A percentile compares a stretch with the other conserved stretches of the same genome.
phyloP scores from a whole-genome alignment of 306 rosid genomes.

The Cyclanthera cordifolia region DNA sequence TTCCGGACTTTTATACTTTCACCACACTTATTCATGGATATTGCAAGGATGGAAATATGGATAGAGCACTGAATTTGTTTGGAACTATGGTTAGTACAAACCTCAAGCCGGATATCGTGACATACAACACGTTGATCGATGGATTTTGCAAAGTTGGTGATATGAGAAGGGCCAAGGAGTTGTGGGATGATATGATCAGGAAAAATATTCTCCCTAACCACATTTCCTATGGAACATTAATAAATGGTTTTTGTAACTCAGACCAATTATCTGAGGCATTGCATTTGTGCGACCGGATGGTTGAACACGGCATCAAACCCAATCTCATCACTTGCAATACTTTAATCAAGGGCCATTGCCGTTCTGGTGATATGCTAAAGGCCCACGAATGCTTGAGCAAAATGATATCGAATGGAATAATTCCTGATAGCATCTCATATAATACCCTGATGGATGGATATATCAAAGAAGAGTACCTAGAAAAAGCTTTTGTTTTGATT shows the following conservation, averaged over 20 bases:
- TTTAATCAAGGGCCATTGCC: conserved; percentile 63
- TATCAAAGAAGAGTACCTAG: conserved; percentile 58
- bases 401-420: conserved; percentile 54
- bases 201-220: conserved; percentile 45
- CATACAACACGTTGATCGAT: conserved; percentile 67
- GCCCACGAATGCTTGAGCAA: conserved; percentile 48
- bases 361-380: conserved; percentile 42
- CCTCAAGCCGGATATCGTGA: conserved; percentile 73
- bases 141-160: conserved; percentile 85
- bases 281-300: conserved; percentile 72
- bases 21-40: conserved; percentile 83
- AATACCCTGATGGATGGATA: conserved; percentile 72
- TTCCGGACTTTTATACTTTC: conserved; percentile 74
- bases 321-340: conserved; percentile 60
- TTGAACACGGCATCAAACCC: conserved; percentile 57
- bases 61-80: conserved; percentile 45
- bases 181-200: conserved; percentile 60
- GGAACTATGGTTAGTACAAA: conserved; percentile 40
- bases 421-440: conserved; percentile 64
- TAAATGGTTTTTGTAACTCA: conserved; percentile 66
- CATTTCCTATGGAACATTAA: conserved; percentile 57
- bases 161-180: conserved; percentile 58
- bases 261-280: conserved; percentile 56
- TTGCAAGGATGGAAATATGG: conserved; percentile 68
- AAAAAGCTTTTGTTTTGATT: conserved; percentile 46